Conservation (phyloP, 805 yeast species). For the Ogataea siamensis region DNA sequence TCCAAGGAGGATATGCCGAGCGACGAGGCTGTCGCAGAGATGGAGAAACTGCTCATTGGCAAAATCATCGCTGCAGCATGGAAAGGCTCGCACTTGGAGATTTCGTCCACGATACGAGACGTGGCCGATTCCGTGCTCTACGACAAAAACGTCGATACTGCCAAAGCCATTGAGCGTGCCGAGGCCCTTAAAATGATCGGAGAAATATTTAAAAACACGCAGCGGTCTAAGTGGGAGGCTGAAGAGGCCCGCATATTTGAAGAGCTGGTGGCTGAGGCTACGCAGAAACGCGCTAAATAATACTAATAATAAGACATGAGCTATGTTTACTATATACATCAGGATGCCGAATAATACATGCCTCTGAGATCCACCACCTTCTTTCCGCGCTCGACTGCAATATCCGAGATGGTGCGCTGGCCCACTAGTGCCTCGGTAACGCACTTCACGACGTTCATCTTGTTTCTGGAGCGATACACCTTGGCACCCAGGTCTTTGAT, state of each 20-base stretch:
- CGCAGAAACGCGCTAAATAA: slow-evolving; percentile 55
- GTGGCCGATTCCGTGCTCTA: slow-evolving; percentile 76
- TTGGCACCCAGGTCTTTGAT: slow-evolving; percentile 91
- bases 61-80: slow-evolving; percentile 92
- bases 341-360: slow-evolving; percentile 59
- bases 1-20: slow-evolving; percentile 36
- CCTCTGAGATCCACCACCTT: slow-evolving; percentile 90
- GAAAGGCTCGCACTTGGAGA: slow-evolving; percentile 89
- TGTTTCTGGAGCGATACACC: slow-evolving; percentile 88
- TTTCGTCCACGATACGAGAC: slow-evolving; percentile 72
- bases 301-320: slow-evolving; percentile 17
- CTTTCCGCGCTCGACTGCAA: slow-evolving; percentile 91
- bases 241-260: slow-evolving; percentile 92
- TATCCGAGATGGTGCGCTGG: slow-evolving; percentile 80
- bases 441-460: slow-evolving; percentile 91
- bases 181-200: slow-evolving; percentile 76
- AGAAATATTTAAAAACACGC: slow-evolving; percentile 58
- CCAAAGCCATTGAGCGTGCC: slow-evolving; percentile 71
- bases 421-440: slow-evolving; percentile 77
- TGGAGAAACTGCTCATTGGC: slow-evolving; percentile 81
- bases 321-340: slow-evolving; percentile 15
- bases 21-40: slow-evolving; percentile 62
- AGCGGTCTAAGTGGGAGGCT: slow-evolving; percentile 82
- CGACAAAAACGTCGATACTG: slow-evolving; percentile 60
- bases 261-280: slow-evolving; percentile 86